Evolutionary conservation across 441 rosid genomes (phyloP).

Genomic region (Gossypium aridum): DNA sequence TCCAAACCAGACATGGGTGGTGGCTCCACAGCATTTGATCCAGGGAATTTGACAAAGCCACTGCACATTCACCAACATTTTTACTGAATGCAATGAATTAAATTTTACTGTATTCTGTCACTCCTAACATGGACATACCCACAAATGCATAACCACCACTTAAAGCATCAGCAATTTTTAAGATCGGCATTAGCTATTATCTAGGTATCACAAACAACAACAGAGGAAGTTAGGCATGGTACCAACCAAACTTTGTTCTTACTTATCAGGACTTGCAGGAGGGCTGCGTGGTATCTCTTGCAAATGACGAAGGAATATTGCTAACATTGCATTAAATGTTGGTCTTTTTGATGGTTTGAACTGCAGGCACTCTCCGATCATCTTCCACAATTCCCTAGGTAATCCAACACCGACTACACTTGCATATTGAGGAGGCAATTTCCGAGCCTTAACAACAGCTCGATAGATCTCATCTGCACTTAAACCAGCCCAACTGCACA

Average conservation of each 20-base stretch:
- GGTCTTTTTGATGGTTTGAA: constrained; percentile 92
- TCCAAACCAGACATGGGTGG: constrained; percentile 36
- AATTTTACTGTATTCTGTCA: constrained; percentile 3
- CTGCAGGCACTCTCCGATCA: constrained; percentile 98
- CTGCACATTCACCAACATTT: constrained; percentile 36
- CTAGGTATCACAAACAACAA: background rate
- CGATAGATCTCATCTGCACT: constrained; percentile 92
- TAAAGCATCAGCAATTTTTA: constrained; percentile 6
- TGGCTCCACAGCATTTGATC: constrained; percentile 53
- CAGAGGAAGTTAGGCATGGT: background rate
- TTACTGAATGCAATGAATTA: constrained; percentile 1
- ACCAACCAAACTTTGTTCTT: constrained; percentile 28
- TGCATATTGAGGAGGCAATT: constrained; percentile 94
- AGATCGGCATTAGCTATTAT: constrained; percentile 9
- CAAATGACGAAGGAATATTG: constrained; percentile 87
- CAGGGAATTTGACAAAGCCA: constrained; percentile 44
- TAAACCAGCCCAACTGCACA: constrained; percentile 91
- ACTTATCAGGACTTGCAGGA: constrained; percentile 94
- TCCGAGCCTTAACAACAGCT: constrained; percentile 83
- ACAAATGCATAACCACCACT: background rate
- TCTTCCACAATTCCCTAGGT: constrained; percentile 96
- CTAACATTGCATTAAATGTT: constrained; percentile 84
- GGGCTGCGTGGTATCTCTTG: constrained; percentile 96
- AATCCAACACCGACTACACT: constrained; percentile 99
- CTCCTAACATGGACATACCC: background rate